These are phyloP conservation scores for Penicillium sp. DNA, from an alignment of 2,329 filamentous ascomycete species.

Conservation along the genomic window DNA sequence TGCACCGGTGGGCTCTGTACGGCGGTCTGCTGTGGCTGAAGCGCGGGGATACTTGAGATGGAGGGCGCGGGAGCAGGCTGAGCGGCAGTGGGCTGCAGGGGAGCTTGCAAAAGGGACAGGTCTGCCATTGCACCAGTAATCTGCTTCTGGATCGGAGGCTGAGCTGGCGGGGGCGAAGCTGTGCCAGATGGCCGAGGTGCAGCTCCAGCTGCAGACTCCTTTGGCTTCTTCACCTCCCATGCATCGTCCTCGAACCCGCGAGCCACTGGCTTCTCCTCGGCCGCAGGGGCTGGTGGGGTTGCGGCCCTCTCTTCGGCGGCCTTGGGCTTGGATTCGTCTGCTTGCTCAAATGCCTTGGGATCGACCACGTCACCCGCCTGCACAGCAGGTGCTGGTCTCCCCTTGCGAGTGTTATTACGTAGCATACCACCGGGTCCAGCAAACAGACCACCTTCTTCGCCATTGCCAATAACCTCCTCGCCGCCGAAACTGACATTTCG, in stretches of 20 bases:
- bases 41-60: constrained; percentile 37
- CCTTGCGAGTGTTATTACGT: constrained; percentile 92
- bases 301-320: constrained; percentile 39
- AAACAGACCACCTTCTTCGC: constrained; percentile 76
- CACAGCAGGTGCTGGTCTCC: constrained; percentile 81
- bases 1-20: constrained; percentile 38
- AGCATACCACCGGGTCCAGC: constrained; percentile 88
- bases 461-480: constrained; percentile 56
- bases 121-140: constrained; percentile 72
- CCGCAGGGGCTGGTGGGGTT: constrained; percentile 53
- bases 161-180: constrained; percentile 37
- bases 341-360: constrained; percentile 76
- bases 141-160: constrained; percentile 28
- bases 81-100: constrained; percentile 57
- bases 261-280: constrained; percentile 50
- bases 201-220: constrained; percentile 52
- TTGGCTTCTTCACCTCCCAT: constrained; percentile 90
- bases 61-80: constrained; percentile 51
- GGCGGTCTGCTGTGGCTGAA: constrained; percentile 48
- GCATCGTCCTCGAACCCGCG: constrained; percentile 92
- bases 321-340: constrained; percentile 51
- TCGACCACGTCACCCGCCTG: constrained; percentile 85
- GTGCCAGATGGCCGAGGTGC: constrained; percentile 25
- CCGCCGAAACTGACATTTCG: constrained; percentile 57
- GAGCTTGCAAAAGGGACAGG: constrained; percentile 63